phyloP scores from a whole-genome alignment of 2,329 filamentous ascomycete species.

The Aspergillus sp. region DNA sequence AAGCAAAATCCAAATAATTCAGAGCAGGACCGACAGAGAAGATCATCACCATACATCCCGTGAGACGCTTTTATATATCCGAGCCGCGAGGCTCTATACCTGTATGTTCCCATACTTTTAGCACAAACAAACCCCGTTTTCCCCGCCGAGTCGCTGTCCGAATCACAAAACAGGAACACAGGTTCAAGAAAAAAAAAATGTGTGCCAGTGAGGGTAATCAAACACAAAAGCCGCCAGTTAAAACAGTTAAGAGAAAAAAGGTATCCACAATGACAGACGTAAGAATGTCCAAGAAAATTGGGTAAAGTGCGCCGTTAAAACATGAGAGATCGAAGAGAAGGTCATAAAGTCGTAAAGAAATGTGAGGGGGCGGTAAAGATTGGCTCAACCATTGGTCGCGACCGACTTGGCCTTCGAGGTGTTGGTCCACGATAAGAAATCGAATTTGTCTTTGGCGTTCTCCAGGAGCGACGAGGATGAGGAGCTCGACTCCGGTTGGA shows the following conservation, averaged over 20 bases:
- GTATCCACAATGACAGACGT: constrained; percentile 18
- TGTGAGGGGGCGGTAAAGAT: not conserved
- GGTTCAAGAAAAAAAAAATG: not conserved
- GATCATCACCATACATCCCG: constrained; percentile 8
- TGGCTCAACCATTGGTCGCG: constrained; percentile 37
- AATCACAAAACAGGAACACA: not conserved
- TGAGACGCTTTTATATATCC: constrained; percentile 9
- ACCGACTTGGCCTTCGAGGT: constrained; percentile 48
- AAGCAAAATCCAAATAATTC: not conserved
- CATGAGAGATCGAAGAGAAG: constrained; percentile 18
- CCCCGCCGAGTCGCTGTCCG: constrained; percentile 9
- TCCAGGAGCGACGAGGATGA: constrained; percentile 38
- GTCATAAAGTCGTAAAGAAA: constrained; percentile 28
- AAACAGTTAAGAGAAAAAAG: constrained; percentile 1
- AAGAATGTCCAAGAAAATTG: constrained; percentile 10
- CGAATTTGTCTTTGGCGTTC: constrained; percentile 55
- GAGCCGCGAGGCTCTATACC: constrained; percentile 23
- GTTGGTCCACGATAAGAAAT: constrained; percentile 57
- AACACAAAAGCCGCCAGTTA: not conserved
- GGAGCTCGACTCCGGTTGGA: constrained; percentile 35
- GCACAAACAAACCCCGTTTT: constrained; percentile 5
- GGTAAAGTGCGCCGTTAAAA: constrained; percentile 14
- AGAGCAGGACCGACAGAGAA: constrained; percentile 4
- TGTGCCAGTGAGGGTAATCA: constrained; percentile 12
- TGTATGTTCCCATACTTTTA: constrained; percentile 20